Percentiles rank a stretch among this genome's conserved stretches.
phyloP scores from a whole-genome alignment of 2,329 filamentous ascomycete genomes.

The Talaromyces marneffei region DNA sequence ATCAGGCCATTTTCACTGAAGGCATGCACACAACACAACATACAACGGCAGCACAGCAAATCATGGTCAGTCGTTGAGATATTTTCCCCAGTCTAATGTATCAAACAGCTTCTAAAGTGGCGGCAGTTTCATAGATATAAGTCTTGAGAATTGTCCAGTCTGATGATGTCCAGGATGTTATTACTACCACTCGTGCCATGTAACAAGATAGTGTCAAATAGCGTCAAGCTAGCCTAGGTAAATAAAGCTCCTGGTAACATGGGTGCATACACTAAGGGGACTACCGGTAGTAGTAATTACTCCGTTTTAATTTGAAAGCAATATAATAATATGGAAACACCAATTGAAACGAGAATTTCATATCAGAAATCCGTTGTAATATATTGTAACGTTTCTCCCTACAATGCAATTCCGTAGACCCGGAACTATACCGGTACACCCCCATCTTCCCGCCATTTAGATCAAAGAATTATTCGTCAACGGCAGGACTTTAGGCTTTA shows the following conservation, averaged over 20 bases:
- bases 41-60: neutral
- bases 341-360: neutral
- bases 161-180: neutral
- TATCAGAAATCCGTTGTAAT: neutral
- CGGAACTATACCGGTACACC: neutral
- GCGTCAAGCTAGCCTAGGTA: neutral
- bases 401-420: neutral
- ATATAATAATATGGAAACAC: neutral
- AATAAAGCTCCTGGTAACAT: neutral
- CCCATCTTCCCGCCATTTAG: neutral
- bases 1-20: neutral
- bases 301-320: slow-evolving; percentile 3
- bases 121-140: neutral
- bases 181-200: neutral
- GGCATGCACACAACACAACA: neutral
- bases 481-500: neutral
- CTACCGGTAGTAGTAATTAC: slow-evolving; percentile 4
- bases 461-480: neutral
- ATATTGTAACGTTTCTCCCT: neutral
- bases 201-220: slow-evolving; percentile 4
- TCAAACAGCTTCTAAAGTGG: neutral
- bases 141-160: neutral
- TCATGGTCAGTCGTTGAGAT: neutral
- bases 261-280: slow-evolving; percentile 4
- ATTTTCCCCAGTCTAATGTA: neutral